Conservation (phyloP, 768 basidiomycete species). For the Clavaria fumosa region DNA sequence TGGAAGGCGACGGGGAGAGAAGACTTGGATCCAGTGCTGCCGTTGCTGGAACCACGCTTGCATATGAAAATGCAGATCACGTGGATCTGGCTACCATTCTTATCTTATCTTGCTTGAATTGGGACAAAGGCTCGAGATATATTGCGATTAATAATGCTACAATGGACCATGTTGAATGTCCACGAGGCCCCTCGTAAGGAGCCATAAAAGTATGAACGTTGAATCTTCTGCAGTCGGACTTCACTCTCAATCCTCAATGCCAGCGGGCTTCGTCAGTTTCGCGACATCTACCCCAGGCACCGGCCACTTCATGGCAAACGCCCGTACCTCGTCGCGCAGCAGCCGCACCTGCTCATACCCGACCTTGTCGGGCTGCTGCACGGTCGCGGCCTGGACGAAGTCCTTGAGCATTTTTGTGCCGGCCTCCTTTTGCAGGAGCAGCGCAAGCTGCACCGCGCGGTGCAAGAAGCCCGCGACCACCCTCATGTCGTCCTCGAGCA, state of each 20-base stretch:
- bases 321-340: conserved; percentile 65
- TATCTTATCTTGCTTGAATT: too few relatives aligned
- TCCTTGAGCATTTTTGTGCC: conserved; percentile 92
- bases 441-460: conserved; percentile 83
- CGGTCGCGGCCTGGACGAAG: conserved; percentile 73
- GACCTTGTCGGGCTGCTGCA: conserved; percentile 48
- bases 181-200: too few relatives aligned
- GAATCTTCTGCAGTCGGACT: conserved; percentile 27
- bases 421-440: conserved; percentile 85
- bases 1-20: too few relatives aligned
- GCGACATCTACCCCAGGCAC: conserved; percentile 67
- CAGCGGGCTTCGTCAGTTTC: conserved; percentile 39
- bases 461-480: conserved; percentile 83
- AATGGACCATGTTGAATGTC: conserved; percentile 42
- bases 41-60: too few relatives aligned
- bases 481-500: conserved; percentile 79
- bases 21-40: too few relatives aligned
- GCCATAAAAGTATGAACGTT: conserved; percentile 31
- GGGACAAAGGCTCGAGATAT: neutral
- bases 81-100: too few relatives aligned
- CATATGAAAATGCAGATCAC: too few relatives aligned
- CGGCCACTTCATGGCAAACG: conserved; percentile 80
- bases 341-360: conserved; percentile 57
- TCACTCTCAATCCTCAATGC: conserved; percentile 24
- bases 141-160: conserved; percentile 7